Evolutionary conservation across 768 basidiomycete genomes (phyloP), one percentile per base, ranked within the genome.

Genomic region (Lyophyllum atratum): DNA sequence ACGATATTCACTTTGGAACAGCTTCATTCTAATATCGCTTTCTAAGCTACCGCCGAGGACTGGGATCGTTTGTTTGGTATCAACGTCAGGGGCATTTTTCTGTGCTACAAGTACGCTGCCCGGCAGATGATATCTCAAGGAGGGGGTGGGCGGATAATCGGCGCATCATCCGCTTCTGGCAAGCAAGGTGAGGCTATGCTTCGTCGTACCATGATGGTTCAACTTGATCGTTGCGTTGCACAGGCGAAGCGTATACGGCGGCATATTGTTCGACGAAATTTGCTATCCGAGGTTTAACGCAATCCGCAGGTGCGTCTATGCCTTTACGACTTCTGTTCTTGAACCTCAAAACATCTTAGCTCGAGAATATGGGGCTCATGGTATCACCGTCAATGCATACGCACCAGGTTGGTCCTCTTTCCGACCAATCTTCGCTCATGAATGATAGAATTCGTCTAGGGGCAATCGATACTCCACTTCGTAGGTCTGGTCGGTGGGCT

Each of bases 231-330:
- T 11, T 4, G 15, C 8, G 12, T 47, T 22, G 42, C 26, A 4
- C 43, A 62, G 64, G 58, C 7, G 55, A 58, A 44, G 44, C 44
- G 6, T 17, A 48, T 28, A 40, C 56, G 34, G 52, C 45, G 1
- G 67, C 70, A 6, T 79, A 80, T 49, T 67, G 69, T 45, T 57
- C 71, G 0, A 73, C 70, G 3, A 78, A 80, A 64, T 78, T 79
- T 57, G 77, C 76, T 12, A 49, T 79, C 2, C 65, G 74, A 14
- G 76, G 73, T 7, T 59, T 79, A 29, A 78, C 77, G 1, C 76
- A 78, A 59, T 48, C 45, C 10, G 54, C 59, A 22, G 66, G 69
- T 69, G 37, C 3, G 60, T 46, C 37, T 19, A 54, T 25, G 44
- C 21, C 1, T 1, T 24, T 33, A 28, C 22, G 14, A 31, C 28